Conservation (phyloP, 1,284 basidiomycete species). For the Sphaerobolus stellatus region DNA sequence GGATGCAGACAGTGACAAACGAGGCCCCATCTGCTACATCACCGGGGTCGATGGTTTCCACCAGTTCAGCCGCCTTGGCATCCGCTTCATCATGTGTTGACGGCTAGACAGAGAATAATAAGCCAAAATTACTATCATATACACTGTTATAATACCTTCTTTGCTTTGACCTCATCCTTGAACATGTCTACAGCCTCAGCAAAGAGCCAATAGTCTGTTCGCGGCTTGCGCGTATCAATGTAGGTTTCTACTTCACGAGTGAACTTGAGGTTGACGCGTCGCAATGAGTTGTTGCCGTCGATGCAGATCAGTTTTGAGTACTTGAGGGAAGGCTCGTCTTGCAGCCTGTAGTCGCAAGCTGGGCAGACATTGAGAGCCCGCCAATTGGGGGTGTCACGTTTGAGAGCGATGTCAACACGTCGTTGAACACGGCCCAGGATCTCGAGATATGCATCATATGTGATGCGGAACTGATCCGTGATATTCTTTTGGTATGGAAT, state of each 20-base stretch:
- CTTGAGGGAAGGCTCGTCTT: constrained; percentile 20
- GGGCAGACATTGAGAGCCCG: constrained; percentile 18
- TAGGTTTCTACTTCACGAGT: constrained; percentile 10
- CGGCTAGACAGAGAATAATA: not conserved
- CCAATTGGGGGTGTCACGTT: constrained; percentile 11
- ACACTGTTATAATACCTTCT: not conserved
- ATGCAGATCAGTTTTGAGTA: constrained; percentile 24
- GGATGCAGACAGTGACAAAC: constrained; percentile 22
- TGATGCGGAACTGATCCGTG: constrained; percentile 11
- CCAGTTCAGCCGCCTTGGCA: not conserved
- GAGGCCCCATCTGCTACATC: constrained; percentile 1
- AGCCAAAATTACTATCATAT: not conserved
- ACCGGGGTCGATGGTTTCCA: constrained; percentile 1
- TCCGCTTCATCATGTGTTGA: not conserved
- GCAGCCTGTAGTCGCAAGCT: constrained; percentile 27
- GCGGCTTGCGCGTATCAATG: constrained; percentile 12
- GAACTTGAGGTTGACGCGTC: constrained; percentile 24
- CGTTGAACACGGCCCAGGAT: constrained; percentile 11
- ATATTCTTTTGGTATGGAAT: no score
- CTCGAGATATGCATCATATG: constrained; percentile 22
- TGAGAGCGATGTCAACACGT: not conserved
- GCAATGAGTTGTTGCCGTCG: constrained; percentile 38
- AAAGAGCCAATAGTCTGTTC: constrained; percentile 24
- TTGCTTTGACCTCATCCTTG: constrained; percentile 30
- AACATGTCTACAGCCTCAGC: constrained; percentile 27